Base-by-base conservation (phyloP, 495 filamentous ascomycete species). In the Trichoderma parareesei region DNA sequence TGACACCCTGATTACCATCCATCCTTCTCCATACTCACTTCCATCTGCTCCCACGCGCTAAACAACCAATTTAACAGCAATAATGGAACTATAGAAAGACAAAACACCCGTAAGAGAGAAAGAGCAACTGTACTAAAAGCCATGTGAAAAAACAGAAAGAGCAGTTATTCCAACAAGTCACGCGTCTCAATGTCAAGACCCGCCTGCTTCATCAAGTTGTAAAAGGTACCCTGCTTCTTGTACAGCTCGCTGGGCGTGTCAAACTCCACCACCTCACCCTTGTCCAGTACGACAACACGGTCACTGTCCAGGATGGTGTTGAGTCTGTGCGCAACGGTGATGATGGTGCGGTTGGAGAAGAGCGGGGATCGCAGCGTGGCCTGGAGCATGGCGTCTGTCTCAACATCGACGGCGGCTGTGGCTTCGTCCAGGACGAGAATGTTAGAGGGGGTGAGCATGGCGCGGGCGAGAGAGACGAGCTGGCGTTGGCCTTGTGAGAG, bases 371-470 rank as follows among this genome's bases (percentile, higher is more conserved):
- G 80, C 44, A 90, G 73, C 49, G 86, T 89, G 37, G 76, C 74
- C 71, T 90, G 87, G 13, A 97, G 83, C 78, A 96, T 79, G 44
- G 92, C 88, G 74, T 96, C 93, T 1, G 92, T 97, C 81, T 96
- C 90, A 60, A 96, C 88, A 74, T 99, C 94, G 37, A 99, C 93
- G 20, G 93, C 91, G 37, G 93, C 94, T 48, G 95, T 99, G 66
- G 95, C 95, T 80, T 99, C 95, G 73, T 99, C 94, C 46, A 98
- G 84, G 0, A 99, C 92, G 64, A 99, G 84, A 71, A 99, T 97
- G 74, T 97, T 97, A 73, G 91, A 96, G 33, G 94, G 93, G 5
- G 94, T 92, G 37, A 99, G 82, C 69, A 99, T 84, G 20, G 95
- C 95, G 63, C 95, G 89, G 11, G 95, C 95, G 61, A 99, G 82